Evolutionary conservation across 208 protist species (phyloP), one percentile per base, ranked within the genome.

Genomic region (Porcisia hertigi): DNA sequence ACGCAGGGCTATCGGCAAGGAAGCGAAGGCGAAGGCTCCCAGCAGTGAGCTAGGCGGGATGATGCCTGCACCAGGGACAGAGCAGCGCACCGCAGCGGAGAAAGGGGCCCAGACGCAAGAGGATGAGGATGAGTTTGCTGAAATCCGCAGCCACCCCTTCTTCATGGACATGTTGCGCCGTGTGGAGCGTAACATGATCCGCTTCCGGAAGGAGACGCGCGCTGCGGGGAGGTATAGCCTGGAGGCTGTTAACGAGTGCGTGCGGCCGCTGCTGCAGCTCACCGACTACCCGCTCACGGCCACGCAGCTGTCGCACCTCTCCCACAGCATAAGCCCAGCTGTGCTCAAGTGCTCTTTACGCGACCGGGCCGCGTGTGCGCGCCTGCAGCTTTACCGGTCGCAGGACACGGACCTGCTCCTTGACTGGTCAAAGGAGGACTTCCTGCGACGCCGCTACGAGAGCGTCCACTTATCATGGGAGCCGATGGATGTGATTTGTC

Each of bases 401-500:
- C 73, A 78, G 18, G 89, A 94, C 80, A 96, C 89, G 16, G 87
- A 94, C 64, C 77, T 94, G 54, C 63, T 97, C 49, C 79, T 97
- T 14, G 93, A 97, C 85, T 97, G 93, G 92, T 94, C 90, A 8
- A 82, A 86, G 41, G 91, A 97, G 79, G 91, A 96, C 73, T 97
- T 97, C 75, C 85, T 97, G 18, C 93, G 93, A 20, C 90, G 91
- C 65, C 93, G 93, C 71, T 97, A 97, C 81, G 93, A 97, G 80
- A 94, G 93, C 69, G 91, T 97, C 77, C 93, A 97, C 70, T 47
- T 96, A 53, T 97, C 93, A 72, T 97, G 93, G 93, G 91, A 97
- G 82, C 92, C 90, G 23, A 83, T 95, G 81, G 86, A 94, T 65
- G 86, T 95, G 34, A 88, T 97, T 34, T 88, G 83, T 70, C 86